Percentiles rank a stretch among this genome's conserved stretches.
These are phyloP conservation scores for Xylaria cubensis DNA, from an alignment of 495 filamentous ascomycete genomes.

Conservation along the genomic window DNA sequence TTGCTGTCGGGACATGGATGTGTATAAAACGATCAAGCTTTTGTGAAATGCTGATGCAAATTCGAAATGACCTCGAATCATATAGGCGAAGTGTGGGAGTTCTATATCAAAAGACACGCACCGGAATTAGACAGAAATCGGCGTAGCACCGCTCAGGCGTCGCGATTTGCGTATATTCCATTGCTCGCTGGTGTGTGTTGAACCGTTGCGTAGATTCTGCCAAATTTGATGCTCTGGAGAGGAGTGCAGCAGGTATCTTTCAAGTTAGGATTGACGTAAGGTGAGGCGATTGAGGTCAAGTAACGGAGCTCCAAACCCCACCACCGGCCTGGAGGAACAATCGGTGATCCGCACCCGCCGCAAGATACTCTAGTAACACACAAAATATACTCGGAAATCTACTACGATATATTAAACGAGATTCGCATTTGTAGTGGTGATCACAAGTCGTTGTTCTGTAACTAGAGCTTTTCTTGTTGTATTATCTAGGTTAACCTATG, in stretches of 20 bases:
- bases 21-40: not conserved
- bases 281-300: not conserved
- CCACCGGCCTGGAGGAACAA: not conserved
- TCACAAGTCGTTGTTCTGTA: not conserved
- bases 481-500: not conserved
- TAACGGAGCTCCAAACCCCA: conserved; percentile 9
- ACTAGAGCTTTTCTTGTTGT: not conserved
- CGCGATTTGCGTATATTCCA: conserved; percentile 53
- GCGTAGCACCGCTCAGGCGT: conserved; percentile 74
- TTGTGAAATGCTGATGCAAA: not conserved
- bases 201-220: not conserved
- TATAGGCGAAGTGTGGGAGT: too few species aligned
- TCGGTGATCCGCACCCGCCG: not conserved
- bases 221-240: not conserved
- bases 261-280: not conserved
- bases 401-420: not conserved
- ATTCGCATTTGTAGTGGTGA: not conserved
- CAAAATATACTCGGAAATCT: not conserved
- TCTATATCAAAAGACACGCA: conserved; percentile 44
- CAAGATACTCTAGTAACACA: not conserved
- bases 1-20: not conserved
- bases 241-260: not conserved
- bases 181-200: not conserved
- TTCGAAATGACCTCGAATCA: too few species aligned
- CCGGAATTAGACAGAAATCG: conserved; percentile 85